These are phyloP conservation scores for Trichophyton verrucosum DNA, from an alignment of 2,329 filamentous ascomycete genomes.

Conservation along the genomic window DNA sequence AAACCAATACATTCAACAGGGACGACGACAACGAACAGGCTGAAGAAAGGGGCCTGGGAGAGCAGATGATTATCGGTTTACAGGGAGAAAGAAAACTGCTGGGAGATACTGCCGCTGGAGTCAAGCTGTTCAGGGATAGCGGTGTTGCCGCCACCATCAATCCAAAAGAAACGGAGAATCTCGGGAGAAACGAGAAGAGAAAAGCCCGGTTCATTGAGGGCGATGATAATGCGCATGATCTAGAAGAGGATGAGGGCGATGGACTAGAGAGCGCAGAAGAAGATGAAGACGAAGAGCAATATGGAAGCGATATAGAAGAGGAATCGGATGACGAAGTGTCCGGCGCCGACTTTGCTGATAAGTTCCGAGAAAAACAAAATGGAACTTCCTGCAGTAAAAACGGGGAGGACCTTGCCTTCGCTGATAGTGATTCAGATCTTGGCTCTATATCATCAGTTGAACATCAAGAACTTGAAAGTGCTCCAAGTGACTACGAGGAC, in stretches of 20 bases:
- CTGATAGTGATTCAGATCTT: constrained; percentile 92
- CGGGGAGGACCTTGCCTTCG: constrained; percentile 69
- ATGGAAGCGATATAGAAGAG: constrained; percentile 25
- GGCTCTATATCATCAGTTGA: constrained; percentile 65
- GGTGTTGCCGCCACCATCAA: constrained; percentile 43
- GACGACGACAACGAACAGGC: constrained; percentile 48
- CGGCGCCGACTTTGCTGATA: constrained; percentile 32
- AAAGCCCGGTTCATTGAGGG: constrained; percentile 39
- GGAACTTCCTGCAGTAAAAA: constrained; percentile 45
- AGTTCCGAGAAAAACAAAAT: constrained; percentile 35
- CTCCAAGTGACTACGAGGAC: constrained; percentile 41
- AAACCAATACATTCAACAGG: constrained; percentile 56
- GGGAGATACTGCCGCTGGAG: constrained; percentile 67
- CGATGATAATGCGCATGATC: constrained; percentile 42
- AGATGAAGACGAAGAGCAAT: constrained; percentile 41
- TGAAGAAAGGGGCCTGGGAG: constrained; percentile 75
- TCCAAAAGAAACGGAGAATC: constrained; percentile 44
- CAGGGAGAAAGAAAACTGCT: constrained; percentile 72
- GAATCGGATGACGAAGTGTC: constrained; percentile 24
- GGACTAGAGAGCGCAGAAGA: constrained; percentile 38
- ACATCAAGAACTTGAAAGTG: constrained; percentile 43
- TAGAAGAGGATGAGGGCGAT: constrained; percentile 47
- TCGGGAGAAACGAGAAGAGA: constrained; percentile 42
- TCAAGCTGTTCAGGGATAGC: constrained; percentile 75
- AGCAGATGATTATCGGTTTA: constrained; percentile 83